Base-by-base conservation (phyloP, 768 basidiomycete genomes). In the Pisolithus orientalis region DNA sequence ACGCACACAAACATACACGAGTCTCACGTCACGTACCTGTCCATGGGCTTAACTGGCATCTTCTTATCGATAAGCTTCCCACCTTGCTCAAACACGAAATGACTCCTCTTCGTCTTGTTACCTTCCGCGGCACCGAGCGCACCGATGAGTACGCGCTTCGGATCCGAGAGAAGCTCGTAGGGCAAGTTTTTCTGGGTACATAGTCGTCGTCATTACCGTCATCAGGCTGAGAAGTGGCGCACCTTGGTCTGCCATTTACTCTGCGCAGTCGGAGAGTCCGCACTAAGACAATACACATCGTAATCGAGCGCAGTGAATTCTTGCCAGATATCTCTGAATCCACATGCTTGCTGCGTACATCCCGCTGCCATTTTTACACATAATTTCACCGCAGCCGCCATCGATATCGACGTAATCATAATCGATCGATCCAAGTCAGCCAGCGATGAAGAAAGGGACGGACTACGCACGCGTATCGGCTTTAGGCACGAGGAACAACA, bases 331-430 rank as follows among this genome's bases (percentile, higher is more conserved):
- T 97, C 94, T 17, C 92, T 79, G 77, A 89, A 98, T 4, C 85
- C 88, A 65, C 94, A 97, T 0, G 94, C 94, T 66, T 97, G 94
- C 34, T 72, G 85, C 3, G 93, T 97, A 72, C 94, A 96, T 31
- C 94, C 93, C 49, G 87, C 88, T 90, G 46, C 16, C 34, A 34
- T 5, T 11, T 34, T 34, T 34, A 2, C 14, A 13, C 4, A 11
- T 13, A 14, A 34, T 4, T 34, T 34, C 34, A 34, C 34, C 34
- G 14, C 34, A 34, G 34, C 5, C 34, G 7, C 28, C 28, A 34
- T 34, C 34, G 13, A 11, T 34, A 13, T 34, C 31, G 28, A 29
- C 28, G 1, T 29, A 3, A 5, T 13, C 34, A 11, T 34, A 34
- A 34, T 34, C 34, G 34, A 34, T 34, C 34, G 34, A 34, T 34